Evolutionary conservation across 176 grass and related monocot species (phyloP), one percentile per base, ranked within the genome.

Genomic region (Thalia dealbata): DNA sequence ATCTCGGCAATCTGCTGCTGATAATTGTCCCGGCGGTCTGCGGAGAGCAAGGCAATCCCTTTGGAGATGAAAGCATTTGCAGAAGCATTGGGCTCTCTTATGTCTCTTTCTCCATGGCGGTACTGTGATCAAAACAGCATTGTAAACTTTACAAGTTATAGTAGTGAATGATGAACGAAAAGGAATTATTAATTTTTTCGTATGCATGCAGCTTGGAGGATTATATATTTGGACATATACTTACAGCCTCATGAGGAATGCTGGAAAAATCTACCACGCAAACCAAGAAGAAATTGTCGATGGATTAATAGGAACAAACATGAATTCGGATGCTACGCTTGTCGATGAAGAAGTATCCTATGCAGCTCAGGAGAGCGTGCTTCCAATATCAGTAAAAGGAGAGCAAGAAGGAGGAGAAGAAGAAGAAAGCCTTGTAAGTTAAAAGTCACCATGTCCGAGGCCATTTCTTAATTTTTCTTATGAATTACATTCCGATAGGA

Each of bases 21-120:
- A 92, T 97, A 50, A 52, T 92, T 23, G 83, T 92, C 18, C 93
- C 93, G 0, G 83, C 89, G 2, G 82, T 88, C 75, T 97, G 93
- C 3, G 80, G 86, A 10, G 85, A 97, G 82, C 73, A 92, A 0
- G 93, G 84, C 28, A 91, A 88, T 46, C 93, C 87, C 23, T 97
- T 97, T 35, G 77, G 65, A 1, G 72, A 81, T 10, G 44, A 70
- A 11, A 82, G 73, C 43, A 73, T 72, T 26, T 97, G 89, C 78
- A 84, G 82, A 1, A 76, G 81, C 7, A 82, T 81, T 0, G 85
- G 74, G 0, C 81, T 97, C 51, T 90, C 89, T 48, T 97, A 97
- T 75, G 84, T 85, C 6, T 97, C 93, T 18, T 65, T 97, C 50
- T 97, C 93, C 59, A 97, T 92, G 93, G 93, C 87, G 69, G 93